Percentiles rank a stretch among this genome's conserved stretches.
Evolutionary conservation across 495 filamentous ascomycete species (phyloP).

Genomic region (Chaetomium tenue): DNA sequence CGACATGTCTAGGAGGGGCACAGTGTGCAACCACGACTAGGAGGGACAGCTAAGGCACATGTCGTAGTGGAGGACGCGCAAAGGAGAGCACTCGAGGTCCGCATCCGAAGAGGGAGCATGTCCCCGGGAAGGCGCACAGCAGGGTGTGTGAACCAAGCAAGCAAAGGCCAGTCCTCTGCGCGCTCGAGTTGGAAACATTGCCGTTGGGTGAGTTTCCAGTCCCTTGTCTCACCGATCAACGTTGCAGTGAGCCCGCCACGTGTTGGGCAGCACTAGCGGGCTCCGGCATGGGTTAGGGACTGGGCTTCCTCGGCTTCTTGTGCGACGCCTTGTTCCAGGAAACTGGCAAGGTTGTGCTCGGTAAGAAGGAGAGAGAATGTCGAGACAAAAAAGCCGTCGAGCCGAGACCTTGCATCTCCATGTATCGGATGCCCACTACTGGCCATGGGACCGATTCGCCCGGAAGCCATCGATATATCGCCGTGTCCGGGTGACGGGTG

Average conservation of each 20-base stretch:
- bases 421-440: not conserved
- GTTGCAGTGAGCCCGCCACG: slow-evolving; percentile 19
- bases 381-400: not conserved
- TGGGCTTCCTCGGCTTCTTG: not conserved
- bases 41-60: not conserved
- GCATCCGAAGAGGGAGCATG: not conserved
- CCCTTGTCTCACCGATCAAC: slow-evolving; percentile 13
- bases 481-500: no score
- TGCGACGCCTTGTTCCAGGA: not conserved
- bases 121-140: not conserved
- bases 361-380: not conserved
- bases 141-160: not conserved
- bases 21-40: not conserved
- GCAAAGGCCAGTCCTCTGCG: not conserved
- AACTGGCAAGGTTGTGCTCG: not conserved
- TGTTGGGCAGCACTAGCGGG: slow-evolving; percentile 12
- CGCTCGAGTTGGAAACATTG: slow-evolving; percentile 4
- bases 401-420: not conserved
- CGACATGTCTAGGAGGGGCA: slow-evolving; percentile 16
- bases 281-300: slow-evolving; percentile 3
- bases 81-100: not conserved
- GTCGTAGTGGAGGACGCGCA: not conserved
- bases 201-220: not conserved
- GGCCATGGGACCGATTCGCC: not conserved
- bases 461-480: not conserved